Base-by-base conservation (phyloP, 2,329 filamentous ascomycete genomes). In the Thermomyces lanuginosus region DNA sequence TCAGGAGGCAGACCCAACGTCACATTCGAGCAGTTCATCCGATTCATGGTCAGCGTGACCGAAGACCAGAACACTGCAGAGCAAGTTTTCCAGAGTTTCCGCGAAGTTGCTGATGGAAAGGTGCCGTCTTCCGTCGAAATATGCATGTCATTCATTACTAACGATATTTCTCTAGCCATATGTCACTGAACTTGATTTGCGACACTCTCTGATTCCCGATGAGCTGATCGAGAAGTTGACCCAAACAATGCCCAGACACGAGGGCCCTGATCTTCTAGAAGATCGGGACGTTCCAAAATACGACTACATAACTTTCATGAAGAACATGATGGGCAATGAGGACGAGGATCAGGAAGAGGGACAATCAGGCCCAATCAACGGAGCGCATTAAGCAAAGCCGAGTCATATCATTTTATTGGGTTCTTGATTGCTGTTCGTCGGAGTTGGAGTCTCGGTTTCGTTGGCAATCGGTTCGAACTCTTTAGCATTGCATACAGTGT, bases 51-150 rank as follows among this genome's bases (percentile, higher is more conserved):
- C 24, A 82, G 92, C 41, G 89, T 93, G 26, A 98, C 89, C 8
- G 89, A 98, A 56, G 89, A 98, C 48, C 89, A 98, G 58, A 93
- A 98, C 52, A 93, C 84, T 3, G 89, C 89, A 8, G 89, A 95
- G 55, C 89, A 98, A 53, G 89, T 98, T 4, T 95, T 89, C 61
- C 86, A 98, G 58, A 91, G 79, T 37, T 98, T 98, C 69, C 73
- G 76, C 31, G 89, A 98, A 56, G 89, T 98, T 23, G 89, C 89
- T 10, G 89, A 98, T 58, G 89, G 89, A 39, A 98, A 98, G 60
- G 66, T 69, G 50, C n/a, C 40, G 61, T 38, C 26, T 30, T 12
- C 22, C 9, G 25, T 38, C 10, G 37, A 22, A 26, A 11, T 8
- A 12, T 12, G 16, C 32, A 31, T 21, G 31, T 3, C 16, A 8